phyloP scores from a whole-genome alignment of 129 eudicot genomes.

The Tanacetum coccineum region DNA sequence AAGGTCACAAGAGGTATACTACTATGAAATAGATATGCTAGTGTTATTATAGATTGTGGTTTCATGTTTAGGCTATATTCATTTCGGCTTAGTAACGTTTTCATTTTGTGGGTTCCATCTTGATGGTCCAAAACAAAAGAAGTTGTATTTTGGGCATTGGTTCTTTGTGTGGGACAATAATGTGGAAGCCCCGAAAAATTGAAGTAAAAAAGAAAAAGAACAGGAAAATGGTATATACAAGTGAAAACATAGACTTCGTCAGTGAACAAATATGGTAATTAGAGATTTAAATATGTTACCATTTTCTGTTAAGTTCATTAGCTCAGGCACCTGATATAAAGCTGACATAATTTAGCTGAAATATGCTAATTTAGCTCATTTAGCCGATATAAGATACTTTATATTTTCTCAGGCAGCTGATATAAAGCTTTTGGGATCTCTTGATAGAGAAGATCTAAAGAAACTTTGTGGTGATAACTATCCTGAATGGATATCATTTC shows the following conservation, averaged over 20 bases:
- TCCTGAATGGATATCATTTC: conserved; percentile 97
- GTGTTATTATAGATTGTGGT: background rate
- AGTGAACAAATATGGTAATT: conserved; percentile 1
- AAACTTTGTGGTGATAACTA: conserved; percentile 86
- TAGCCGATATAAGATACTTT: conserved; percentile 19
- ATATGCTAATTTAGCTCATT: too few relatives aligned
- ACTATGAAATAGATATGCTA: background rate
- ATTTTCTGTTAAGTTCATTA: conserved; percentile 1
- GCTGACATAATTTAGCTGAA: too few relatives aligned
- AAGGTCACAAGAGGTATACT: background rate
- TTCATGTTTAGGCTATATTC: background rate
- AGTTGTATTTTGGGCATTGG: too few relatives aligned
- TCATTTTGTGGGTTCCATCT: too few relatives aligned
- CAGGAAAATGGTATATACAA: too few relatives aligned
- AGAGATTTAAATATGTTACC: background rate
- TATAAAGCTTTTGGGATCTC: conserved; percentile 74
- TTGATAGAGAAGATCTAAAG: conserved; percentile 78
- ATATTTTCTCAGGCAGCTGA: conserved; percentile 68
- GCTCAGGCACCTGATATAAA: conserved; percentile 86
- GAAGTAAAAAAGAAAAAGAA: too few relatives aligned
- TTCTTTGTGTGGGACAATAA: too few relatives aligned
- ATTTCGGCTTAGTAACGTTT: too few relatives aligned
- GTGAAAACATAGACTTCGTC: too few relatives aligned
- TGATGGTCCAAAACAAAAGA: too few relatives aligned
- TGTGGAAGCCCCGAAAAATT: too few relatives aligned